These are phyloP conservation scores for Gomphus bonarii DNA, from an alignment of 1,284 basidiomycete species.

Conservation along the genomic window DNA sequence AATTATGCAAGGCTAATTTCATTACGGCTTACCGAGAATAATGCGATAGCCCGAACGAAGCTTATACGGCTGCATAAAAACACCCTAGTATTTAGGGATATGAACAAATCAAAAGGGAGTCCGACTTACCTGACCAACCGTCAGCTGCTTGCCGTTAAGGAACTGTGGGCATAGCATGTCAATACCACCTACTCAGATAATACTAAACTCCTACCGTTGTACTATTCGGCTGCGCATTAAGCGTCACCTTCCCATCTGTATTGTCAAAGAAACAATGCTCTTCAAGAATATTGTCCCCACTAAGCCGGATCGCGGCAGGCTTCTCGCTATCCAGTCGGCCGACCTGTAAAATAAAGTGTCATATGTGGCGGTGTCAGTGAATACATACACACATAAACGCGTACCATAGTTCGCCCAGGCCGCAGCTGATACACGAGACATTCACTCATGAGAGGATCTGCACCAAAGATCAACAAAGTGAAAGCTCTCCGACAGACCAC, in stretches of 20 bases:
- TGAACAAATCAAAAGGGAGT: conserved; percentile 15
- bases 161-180: conserved; percentile 37
- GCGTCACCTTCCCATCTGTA: conserved; percentile 72
- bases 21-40: conserved; percentile 61
- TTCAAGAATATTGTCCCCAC: conserved; percentile 84
- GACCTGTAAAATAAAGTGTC: conserved; percentile 35
- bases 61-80: conserved; percentile 50
- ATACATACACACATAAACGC: conserved; percentile 15
- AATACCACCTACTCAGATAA: not conserved
- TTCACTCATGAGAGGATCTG: conserved; percentile 84
- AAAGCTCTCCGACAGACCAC: conserved; percentile 10
- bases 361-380: not conserved
- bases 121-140: conserved; percentile 54
- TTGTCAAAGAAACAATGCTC: conserved; percentile 93
- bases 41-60: conserved; percentile 90
- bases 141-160: conserved; percentile 85
- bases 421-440: conserved; percentile 95
- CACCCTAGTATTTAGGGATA: conserved; percentile 10
- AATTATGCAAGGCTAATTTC: conserved; percentile 7
- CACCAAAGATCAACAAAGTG: conserved; percentile 16
- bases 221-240: conserved; percentile 70
- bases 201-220: conserved; percentile 57
- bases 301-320: conserved; percentile 82
- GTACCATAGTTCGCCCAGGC: conserved; percentile 69
- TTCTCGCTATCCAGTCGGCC: conserved; percentile 75